Conservation (phyloP, 805 yeast species). For the Candida ipomoeae region DNA sequence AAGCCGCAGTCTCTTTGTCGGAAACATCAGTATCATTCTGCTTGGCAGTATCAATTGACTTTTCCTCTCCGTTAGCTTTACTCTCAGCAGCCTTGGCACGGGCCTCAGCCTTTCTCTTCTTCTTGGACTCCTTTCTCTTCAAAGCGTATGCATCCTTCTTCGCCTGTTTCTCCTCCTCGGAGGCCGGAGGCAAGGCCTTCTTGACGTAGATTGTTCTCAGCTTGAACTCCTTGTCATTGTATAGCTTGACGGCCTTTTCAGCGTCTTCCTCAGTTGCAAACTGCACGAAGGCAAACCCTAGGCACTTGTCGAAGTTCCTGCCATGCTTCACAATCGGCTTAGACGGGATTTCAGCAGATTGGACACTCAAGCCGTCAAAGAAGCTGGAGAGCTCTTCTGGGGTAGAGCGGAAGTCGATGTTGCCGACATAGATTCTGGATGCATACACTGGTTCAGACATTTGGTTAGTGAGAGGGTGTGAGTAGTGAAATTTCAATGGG, state of each 20-base stretch:
- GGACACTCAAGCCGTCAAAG: slow-evolving; percentile 45
- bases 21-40: background rate
- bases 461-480: background rate
- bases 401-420: slow-evolving; percentile 40
- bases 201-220: slow-evolving; percentile 48
- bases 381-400: slow-evolving; percentile 44
- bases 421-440: slow-evolving; percentile 40
- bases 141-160: slow-evolving; percentile 33
- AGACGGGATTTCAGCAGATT: slow-evolving; percentile 49
- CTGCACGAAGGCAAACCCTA: slow-evolving; percentile 60
- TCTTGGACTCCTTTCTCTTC: slow-evolving; percentile 18
- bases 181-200: slow-evolving; percentile 50
- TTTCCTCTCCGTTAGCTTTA: slow-evolving; percentile 3
- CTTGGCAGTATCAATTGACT: background rate
- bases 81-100: slow-evolving; percentile 9
- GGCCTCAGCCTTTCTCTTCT: slow-evolving; percentile 14
- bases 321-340: slow-evolving; percentile 35
- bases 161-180: slow-evolving; percentile 41
- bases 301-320: slow-evolving; percentile 39
- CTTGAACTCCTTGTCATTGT: slow-evolving; percentile 41
- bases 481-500: background rate
- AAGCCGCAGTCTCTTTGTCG: background rate
- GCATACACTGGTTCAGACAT: slow-evolving; percentile 3
- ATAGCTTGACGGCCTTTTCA: slow-evolving; percentile 40
- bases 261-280: slow-evolving; percentile 43